These are phyloP conservation scores for Rubroboletus pulcherrimus DNA, from an alignment of 768 basidiomycete genomes.

Conservation along the genomic window DNA sequence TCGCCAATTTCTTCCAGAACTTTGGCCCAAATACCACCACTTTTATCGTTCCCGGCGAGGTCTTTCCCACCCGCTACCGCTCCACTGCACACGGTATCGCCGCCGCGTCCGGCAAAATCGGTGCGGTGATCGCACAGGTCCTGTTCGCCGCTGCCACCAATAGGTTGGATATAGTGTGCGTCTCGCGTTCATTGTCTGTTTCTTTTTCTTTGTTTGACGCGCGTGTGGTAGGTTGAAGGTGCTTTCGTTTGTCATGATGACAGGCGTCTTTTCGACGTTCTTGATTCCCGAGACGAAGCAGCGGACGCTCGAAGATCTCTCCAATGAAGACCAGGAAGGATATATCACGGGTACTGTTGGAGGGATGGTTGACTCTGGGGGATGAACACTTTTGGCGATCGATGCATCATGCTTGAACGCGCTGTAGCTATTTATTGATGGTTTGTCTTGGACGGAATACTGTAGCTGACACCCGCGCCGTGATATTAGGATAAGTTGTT, in stretches of 20 bases:
- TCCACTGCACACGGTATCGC: conserved; percentile 80
- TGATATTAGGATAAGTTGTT: background rate
- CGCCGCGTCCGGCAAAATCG: conserved; percentile 76
- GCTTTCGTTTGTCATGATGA: conserved; percentile 79
- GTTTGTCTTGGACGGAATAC: background rate
- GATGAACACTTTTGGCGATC: background rate
- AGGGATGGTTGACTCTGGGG: too few relatives aligned
- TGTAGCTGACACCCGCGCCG: background rate
- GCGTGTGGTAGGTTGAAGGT: conserved; percentile 46
- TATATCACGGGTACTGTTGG: background rate
- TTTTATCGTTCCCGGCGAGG: conserved; percentile 75
- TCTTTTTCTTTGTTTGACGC: background rate
- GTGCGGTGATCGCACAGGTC: conserved; percentile 74
- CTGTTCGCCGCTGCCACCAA: background rate
- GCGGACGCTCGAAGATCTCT: conserved; percentile 58
- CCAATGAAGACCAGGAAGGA: conserved; percentile 42
- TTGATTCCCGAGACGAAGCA: conserved; percentile 72
- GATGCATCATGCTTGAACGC: background rate
- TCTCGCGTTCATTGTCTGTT: background rate
- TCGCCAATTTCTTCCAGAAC: conserved; percentile 84
- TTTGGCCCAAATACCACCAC: conserved; percentile 78
- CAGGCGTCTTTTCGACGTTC: conserved; percentile 73
- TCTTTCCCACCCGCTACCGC: conserved; percentile 82
- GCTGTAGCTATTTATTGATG: background rate
- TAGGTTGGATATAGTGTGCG: background rate